Conservation (phyloP, 768 basidiomycete genomes). For the Serendipita vermifera region DNA sequence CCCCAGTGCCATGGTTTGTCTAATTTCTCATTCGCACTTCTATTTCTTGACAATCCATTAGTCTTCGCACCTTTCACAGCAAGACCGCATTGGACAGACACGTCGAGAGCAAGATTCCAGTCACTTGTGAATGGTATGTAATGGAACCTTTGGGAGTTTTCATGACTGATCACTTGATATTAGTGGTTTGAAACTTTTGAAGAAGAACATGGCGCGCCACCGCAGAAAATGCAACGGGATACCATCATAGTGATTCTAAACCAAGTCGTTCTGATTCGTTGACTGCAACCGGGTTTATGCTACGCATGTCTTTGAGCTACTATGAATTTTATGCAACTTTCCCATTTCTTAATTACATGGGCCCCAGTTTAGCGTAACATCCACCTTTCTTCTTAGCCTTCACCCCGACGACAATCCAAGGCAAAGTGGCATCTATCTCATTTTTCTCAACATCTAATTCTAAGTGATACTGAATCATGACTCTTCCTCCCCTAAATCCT, state of each 20-base stretch:
- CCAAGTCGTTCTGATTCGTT: not conserved
- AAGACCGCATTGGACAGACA: not conserved
- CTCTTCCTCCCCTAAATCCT: conserved; percentile 63
- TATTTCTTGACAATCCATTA: not conserved
- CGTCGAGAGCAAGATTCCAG: too few relatives aligned
- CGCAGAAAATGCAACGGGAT: not conserved
- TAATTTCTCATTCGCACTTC: not conserved
- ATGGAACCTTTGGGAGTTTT: not conserved
- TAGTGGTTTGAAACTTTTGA: not conserved
- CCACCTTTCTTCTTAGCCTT: too few relatives aligned
- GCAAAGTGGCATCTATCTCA: too few relatives aligned
- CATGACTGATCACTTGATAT: not conserved
- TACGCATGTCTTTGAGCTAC: not conserved
- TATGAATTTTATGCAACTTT: not conserved
- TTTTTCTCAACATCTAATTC: not conserved
- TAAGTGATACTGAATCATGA: conserved; percentile 33
- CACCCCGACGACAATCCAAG: too few relatives aligned
- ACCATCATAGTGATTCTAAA: not conserved
- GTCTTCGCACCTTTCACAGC: not conserved
- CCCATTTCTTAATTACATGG: not conserved
- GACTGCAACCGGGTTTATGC: not conserved
- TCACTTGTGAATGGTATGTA: too few relatives aligned
- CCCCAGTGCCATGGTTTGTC: not conserved
- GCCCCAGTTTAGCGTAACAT: too few relatives aligned
- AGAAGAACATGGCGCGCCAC: not conserved